phyloP scores from a whole-genome alignment of 2,329 filamentous ascomycete genomes.

The Nemania sp. region DNA sequence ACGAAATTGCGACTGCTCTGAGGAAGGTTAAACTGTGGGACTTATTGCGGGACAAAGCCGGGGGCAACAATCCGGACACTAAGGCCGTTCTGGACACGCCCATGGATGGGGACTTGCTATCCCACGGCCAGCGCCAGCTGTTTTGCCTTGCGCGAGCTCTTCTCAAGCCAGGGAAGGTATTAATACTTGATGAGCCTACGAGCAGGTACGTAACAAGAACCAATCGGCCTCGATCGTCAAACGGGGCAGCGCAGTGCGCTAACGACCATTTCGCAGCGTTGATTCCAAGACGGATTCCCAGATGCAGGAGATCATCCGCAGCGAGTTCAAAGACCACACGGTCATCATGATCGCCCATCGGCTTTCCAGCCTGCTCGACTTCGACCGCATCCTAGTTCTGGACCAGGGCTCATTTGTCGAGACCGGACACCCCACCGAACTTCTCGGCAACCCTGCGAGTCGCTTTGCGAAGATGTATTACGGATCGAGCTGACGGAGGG shows the following conservation, averaged over 20 bases:
- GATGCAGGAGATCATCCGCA: slow-evolving; percentile 41
- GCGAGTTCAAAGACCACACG: slow-evolving; percentile 51
- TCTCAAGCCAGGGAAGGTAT: slow-evolving; percentile 25
- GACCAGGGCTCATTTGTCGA: slow-evolving; percentile 51
- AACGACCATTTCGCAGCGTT: slow-evolving; percentile 32
- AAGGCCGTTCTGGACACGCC: slow-evolving; percentile 15
- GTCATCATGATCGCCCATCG: slow-evolving; percentile 52
- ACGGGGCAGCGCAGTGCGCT: background rate
- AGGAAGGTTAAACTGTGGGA: slow-evolving; percentile 35
- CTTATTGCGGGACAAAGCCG: slow-evolving; percentile 18
- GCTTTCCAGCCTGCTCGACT: slow-evolving; percentile 52
- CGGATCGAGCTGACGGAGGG: background rate
- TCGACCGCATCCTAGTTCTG: slow-evolving; percentile 53
- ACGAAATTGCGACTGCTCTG: slow-evolving; percentile 48
- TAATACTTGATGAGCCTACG: slow-evolving; percentile 34
- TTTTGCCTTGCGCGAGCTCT: slow-evolving; percentile 31
- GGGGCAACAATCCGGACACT: slow-evolving; percentile 5
- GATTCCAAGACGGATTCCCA: slow-evolving; percentile 42
- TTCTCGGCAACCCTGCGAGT: slow-evolving; percentile 11
- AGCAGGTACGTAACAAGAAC: slow-evolving; percentile 18
- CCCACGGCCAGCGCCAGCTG: slow-evolving; percentile 31
- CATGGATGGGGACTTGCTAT: slow-evolving; percentile 18
- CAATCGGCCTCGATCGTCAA: background rate
- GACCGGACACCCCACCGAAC: slow-evolving; percentile 14
- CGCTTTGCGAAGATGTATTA: slow-evolving; percentile 19